phyloP scores from a whole-genome alignment of 208 protist species.

The Leishmania tropica region DNA sequence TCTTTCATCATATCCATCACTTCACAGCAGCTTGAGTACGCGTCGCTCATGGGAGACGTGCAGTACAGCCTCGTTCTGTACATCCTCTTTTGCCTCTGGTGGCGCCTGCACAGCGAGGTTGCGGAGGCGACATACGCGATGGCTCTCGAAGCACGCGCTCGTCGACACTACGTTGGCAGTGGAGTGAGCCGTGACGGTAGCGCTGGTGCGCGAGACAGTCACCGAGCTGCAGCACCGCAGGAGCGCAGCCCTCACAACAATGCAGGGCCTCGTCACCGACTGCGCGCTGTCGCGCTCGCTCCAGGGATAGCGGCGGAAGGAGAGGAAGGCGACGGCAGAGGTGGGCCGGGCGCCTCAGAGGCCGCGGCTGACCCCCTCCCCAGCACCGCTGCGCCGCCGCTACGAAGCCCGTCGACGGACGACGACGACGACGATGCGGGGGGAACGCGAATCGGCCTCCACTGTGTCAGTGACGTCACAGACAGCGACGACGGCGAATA shows the following conservation, averaged over 20 bases:
- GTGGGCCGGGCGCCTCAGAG: background rate
- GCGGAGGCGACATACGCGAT: conserved; percentile 27
- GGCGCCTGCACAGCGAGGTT: conserved; percentile 56
- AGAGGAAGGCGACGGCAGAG: background rate
- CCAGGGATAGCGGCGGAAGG: background rate
- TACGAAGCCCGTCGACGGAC: background rate
- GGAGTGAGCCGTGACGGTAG: background rate
- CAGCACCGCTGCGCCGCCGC: background rate
- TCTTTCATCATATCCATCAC: conserved; percentile 61
- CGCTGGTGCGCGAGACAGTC: background rate
- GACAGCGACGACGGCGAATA: background rate
- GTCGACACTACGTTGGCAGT: background rate
- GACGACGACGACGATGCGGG: background rate
- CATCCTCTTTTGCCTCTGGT: conserved; percentile 81
- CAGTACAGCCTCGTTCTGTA: conserved; percentile 84
- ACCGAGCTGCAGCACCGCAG: background rate
- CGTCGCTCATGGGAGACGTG: conserved; percentile 76
- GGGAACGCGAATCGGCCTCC: background rate
- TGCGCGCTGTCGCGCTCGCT: background rate
- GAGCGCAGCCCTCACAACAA: background rate
- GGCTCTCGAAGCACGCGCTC: background rate
- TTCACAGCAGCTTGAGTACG: conserved; percentile 69
- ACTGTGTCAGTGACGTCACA: background rate
- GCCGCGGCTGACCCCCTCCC: background rate
- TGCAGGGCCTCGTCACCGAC: background rate